Conservation (phyloP, 805 yeast genomes). For the Starmerella stigmatis region DNA sequence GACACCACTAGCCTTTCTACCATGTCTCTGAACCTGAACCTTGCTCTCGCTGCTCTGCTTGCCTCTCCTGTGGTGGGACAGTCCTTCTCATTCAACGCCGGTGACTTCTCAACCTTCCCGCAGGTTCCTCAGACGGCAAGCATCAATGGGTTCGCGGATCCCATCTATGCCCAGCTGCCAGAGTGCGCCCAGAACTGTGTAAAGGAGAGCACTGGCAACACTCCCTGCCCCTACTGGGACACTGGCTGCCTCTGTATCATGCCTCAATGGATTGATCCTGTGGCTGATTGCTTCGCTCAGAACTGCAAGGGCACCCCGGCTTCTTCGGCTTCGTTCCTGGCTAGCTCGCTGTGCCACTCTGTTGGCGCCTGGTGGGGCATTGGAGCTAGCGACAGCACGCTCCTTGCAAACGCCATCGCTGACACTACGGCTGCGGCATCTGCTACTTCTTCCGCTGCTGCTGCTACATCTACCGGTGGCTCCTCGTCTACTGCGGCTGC, state of each 20-base stretch:
- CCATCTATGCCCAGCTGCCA: conserved; percentile 2
- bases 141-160: conserved; percentile 7
- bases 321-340: neutral
- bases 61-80: neutral
- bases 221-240: conserved; percentile 8
- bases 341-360: neutral
- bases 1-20: no score
- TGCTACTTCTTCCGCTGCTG: neutral
- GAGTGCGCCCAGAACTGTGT: conserved; percentile 4
- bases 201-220: neutral
- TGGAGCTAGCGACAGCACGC: neutral
- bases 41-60: neutral
- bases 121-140: conserved; percentile 7
- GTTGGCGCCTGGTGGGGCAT: conserved; percentile 7
- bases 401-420: neutral
- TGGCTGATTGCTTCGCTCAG: conserved; percentile 7
- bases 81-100: no score
- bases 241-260: conserved; percentile 6
- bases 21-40: neutral
- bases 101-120: conserved; percentile 4
- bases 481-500: neutral
- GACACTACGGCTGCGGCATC: neutral
- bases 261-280: conserved; percentile 5
- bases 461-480: neutral
- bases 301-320: conserved; percentile 3